phyloP scores from a whole-genome alignment of 2,329 filamentous ascomycete genomes.

The Pyrenochaeta sp. region DNA sequence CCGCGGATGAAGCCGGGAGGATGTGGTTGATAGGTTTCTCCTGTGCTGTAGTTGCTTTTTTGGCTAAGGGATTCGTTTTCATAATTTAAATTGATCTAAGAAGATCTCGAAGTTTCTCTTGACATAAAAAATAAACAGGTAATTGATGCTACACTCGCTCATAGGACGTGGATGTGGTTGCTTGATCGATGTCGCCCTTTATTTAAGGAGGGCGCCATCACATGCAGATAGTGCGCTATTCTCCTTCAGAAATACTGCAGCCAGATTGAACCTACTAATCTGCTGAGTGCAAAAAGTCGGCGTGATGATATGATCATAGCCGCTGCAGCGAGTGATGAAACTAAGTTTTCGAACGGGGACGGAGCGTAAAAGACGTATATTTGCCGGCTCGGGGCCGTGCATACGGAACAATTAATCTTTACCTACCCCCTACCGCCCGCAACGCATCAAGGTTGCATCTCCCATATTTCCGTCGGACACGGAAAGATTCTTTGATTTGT shows the following conservation, averaged over 20 bases:
- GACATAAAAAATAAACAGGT: background rate
- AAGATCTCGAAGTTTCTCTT: background rate
- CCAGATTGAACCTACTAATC: background rate
- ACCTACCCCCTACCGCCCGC: background rate
- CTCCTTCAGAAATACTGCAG: background rate
- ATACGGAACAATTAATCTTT: background rate
- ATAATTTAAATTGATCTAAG: background rate
- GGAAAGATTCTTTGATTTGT: background rate
- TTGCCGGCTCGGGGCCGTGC: background rate
- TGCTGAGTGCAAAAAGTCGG: background rate
- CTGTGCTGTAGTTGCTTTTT: background rate
- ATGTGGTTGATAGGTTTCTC: constrained; percentile 4
- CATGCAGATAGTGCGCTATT: background rate
- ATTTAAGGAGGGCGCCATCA: background rate
- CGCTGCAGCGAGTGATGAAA: background rate
- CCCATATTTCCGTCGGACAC: constrained; percentile 5
- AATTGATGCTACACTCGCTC: background rate
- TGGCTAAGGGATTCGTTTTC: background rate
- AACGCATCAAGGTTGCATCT: background rate
- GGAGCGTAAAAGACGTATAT: background rate
- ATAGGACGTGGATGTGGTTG: background rate
- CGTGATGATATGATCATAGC: background rate
- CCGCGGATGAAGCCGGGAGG: background rate
- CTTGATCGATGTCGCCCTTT: background rate
- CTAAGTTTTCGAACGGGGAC: background rate